Evolutionary conservation across 148 eudicot species (phyloP).

Genomic region (Camellia japonica): DNA sequence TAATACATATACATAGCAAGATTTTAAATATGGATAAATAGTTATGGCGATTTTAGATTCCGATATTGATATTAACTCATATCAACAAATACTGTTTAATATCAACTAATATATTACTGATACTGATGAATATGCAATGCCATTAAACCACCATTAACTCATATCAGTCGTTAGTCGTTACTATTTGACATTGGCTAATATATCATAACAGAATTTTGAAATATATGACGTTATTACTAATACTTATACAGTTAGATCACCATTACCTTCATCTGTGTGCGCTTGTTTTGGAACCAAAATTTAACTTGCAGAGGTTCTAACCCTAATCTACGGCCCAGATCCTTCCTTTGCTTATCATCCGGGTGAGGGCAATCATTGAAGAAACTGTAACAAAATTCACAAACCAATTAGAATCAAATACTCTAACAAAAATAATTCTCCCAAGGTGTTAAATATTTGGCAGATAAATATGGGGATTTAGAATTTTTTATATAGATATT

Average conservation of each 20-base stretch:
- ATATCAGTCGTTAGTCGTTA: too few species aligned
- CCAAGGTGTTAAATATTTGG: too few species aligned
- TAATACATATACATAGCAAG: neutral
- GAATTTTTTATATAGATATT: too few species aligned
- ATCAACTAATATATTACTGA: too few species aligned
- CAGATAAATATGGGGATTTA: too few species aligned
- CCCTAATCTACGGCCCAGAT: conserved; percentile 69
- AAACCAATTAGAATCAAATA: neutral
- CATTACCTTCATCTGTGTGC: conserved; percentile 96
- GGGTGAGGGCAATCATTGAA: conserved; percentile 99
- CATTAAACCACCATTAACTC: too few species aligned
- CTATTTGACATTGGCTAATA: too few species aligned
- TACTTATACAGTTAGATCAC: neutral
- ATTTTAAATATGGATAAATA: neutral
- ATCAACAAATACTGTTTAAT: too few species aligned
- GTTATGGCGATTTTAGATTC: too few species aligned
- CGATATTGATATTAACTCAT: too few species aligned
- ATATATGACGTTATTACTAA: neutral
- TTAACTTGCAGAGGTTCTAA: conserved; percentile 94
- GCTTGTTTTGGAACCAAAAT: conserved; percentile 99
- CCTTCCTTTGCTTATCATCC: conserved; percentile 98
- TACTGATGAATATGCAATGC: too few species aligned
- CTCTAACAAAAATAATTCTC: neutral
- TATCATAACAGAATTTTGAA: too few species aligned
- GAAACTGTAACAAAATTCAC: conserved; percentile 39